Percentiles rank a stretch among this genome's conserved stretches.
These are phyloP conservation scores for Farysia itapuensis DNA, from an alignment of 1,284 basidiomycete genomes.

Conservation along the genomic window DNA sequence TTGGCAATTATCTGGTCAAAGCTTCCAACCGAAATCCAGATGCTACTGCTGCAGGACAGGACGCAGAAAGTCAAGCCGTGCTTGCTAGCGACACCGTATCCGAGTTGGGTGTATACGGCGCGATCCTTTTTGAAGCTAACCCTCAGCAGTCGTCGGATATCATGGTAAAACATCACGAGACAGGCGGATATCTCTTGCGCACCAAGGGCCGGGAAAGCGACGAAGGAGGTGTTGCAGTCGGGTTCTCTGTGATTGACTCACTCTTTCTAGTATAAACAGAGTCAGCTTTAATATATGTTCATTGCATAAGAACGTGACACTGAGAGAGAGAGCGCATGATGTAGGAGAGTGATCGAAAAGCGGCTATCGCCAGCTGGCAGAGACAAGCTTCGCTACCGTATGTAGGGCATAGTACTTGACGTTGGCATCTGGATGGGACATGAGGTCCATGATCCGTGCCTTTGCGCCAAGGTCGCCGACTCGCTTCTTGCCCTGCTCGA, in stretches of 20 bases:
- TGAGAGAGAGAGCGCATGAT: too few species aligned
- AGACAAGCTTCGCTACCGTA: conserved; percentile 48
- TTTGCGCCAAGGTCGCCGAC: conserved; percentile 84
- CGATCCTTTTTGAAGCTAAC: conserved; percentile 70
- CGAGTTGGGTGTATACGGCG: conserved; percentile 91
- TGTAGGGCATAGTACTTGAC: conserved; percentile 84
- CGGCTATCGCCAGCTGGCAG: conserved; percentile 49
- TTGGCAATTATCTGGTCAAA: conserved; percentile 75
- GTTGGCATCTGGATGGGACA: conserved; percentile 83
- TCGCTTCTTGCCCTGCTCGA: conserved; percentile 60
- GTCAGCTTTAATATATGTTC: neutral
- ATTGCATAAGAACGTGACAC: too few species aligned
- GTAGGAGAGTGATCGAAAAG: neutral
- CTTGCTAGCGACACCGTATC: conserved; percentile 73
- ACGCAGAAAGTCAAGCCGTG: conserved; percentile 4
- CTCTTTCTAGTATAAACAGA: conserved; percentile 67
- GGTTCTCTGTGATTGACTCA: conserved; percentile 84
- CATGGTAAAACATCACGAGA: conserved; percentile 64
- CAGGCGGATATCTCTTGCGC: conserved; percentile 81
- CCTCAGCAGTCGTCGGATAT: conserved; percentile 22
- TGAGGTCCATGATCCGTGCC: conserved; percentile 87
- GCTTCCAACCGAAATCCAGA: conserved; percentile 38
- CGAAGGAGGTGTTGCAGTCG: conserved; percentile 91
- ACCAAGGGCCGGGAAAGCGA: conserved; percentile 91
- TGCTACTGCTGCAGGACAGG: neutral